Evolutionary conservation across 108 stramenopile genomes (phyloP).

Genomic region (Cyclotella atomus): DNA sequence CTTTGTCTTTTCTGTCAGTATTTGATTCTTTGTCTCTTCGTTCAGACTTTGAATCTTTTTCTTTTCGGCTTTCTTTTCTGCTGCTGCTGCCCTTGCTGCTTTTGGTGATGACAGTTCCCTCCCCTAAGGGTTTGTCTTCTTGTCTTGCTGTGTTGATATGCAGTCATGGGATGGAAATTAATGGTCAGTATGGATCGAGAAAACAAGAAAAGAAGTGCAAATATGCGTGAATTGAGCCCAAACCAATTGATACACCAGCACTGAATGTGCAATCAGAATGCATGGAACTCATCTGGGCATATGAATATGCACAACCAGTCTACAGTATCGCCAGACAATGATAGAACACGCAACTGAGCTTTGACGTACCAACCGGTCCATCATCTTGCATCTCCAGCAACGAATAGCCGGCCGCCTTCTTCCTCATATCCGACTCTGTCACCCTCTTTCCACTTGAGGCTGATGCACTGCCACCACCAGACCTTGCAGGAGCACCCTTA

Average conservation of each 20-base stretch:
- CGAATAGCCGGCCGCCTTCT: constrained; percentile 36
- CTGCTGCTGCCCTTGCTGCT: constrained; percentile 26
- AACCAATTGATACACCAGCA: background rate
- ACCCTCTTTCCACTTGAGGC: background rate
- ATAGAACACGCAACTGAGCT: background rate
- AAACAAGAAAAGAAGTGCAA: too few species aligned
- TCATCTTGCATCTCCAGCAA: constrained; percentile 48
- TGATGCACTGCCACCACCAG: too few species aligned
- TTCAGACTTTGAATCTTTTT: background rate
- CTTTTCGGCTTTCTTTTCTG: background rate
- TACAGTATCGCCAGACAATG: too few species aligned
- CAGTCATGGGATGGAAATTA: too few species aligned
- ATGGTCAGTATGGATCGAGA: too few species aligned
- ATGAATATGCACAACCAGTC: too few species aligned
- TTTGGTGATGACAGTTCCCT: constrained; percentile 28
- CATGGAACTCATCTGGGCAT: background rate
- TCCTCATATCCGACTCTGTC: constrained; percentile 46
- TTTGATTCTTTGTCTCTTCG: constrained; percentile 17
- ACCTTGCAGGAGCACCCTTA: background rate
- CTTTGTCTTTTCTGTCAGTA: constrained; percentile 10
- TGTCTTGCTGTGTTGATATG: background rate
- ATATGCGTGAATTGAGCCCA: background rate
- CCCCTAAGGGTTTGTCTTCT: background rate
- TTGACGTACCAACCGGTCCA: background rate
- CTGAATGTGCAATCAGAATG: background rate